These are phyloP conservation scores for Pestalotiopsis sp. DNA, from an alignment of 2,329 filamentous ascomycete species.

Conservation along the genomic window DNA sequence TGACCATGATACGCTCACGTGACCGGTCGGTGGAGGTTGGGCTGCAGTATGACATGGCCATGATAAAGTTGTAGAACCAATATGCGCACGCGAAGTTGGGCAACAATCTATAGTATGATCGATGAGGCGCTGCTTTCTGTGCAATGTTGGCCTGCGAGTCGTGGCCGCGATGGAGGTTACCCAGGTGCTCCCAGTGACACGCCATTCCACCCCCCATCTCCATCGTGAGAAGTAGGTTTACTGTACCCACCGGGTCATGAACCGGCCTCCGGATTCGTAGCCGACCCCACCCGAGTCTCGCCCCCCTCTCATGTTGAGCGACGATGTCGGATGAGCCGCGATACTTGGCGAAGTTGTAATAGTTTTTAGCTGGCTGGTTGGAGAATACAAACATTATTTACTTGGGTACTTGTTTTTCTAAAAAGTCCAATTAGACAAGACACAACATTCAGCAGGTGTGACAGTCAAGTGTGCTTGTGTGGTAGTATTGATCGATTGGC, in stretches of 20 bases:
- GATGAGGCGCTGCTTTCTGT: neutral
- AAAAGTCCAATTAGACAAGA: neutral
- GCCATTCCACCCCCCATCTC: too few species aligned
- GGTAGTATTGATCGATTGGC: neutral
- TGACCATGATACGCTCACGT: conserved; percentile 4
- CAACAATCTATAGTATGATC: neutral
- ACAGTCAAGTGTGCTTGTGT: neutral
- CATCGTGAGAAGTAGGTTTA: neutral
- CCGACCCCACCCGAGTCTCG: neutral
- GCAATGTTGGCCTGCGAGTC: neutral
- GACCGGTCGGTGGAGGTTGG: neutral
- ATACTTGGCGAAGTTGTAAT: neutral
- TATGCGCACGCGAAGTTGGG: neutral
- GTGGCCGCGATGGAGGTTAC: neutral
- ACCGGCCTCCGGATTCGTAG: neutral
- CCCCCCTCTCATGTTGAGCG: neutral
- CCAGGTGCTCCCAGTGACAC: neutral
- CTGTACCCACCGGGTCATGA: neutral
- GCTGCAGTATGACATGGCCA: neutral
- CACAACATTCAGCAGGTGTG: neutral
- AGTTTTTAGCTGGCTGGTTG: neutral
- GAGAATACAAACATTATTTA: neutral
- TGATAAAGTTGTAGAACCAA: neutral
- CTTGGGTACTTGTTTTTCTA: neutral
- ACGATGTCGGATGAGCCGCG: neutral